A percentile compares a stretch with the other conserved stretches of the same genome.
These are phyloP conservation scores for Lycium ferocissimum DNA, from an alignment of 257 asterid genomes.

Conservation along the genomic window DNA sequence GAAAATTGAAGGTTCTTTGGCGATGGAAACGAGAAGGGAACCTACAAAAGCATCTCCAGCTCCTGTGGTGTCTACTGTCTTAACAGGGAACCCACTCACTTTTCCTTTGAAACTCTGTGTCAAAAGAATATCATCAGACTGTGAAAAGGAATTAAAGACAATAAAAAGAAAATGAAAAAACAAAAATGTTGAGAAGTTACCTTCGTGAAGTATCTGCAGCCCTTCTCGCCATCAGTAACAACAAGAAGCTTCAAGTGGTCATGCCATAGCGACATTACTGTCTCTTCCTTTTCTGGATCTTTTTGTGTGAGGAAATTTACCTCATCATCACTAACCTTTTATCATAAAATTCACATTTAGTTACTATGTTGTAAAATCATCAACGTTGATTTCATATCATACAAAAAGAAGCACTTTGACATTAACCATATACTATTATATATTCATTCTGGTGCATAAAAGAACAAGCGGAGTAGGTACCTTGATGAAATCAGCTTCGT, in stretches of 20 bases:
- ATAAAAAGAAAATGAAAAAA: not conserved
- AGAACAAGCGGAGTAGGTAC: not conserved
- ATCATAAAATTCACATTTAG: not conserved
- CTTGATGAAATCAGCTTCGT: slow-evolving; percentile 59
- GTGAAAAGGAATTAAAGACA: not conserved
- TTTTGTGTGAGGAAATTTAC: slow-evolving; percentile 48
- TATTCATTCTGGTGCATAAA: not conserved
- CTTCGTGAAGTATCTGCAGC: slow-evolving; percentile 55
- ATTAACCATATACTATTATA: not conserved
- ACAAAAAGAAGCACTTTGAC: not conserved
- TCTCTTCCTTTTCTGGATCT: slow-evolving; percentile 37
- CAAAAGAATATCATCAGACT: not conserved
- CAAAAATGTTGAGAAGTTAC: not conserved
- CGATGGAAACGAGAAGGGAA: slow-evolving; percentile 45
- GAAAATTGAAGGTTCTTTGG: slow-evolving; percentile 41
- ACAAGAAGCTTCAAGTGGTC: slow-evolving; percentile 45
- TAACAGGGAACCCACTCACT: slow-evolving; percentile 46
- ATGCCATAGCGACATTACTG: slow-evolving; percentile 46
- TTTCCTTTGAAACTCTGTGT: slow-evolving; percentile 44
- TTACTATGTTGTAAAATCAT: not conserved
- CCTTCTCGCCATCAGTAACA: slow-evolving; percentile 55
- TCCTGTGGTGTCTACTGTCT: slow-evolving; percentile 58
- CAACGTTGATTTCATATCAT: not conserved
- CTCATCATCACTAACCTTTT: slow-evolving; percentile 53
- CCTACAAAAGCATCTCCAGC: slow-evolving; percentile 65